A percentile compares a stretch with the other conserved stretches of the same genome.
These are phyloP conservation scores for Nemania abortiva DNA, from an alignment of 2,329 filamentous ascomycete species.

Conservation along the genomic window DNA sequence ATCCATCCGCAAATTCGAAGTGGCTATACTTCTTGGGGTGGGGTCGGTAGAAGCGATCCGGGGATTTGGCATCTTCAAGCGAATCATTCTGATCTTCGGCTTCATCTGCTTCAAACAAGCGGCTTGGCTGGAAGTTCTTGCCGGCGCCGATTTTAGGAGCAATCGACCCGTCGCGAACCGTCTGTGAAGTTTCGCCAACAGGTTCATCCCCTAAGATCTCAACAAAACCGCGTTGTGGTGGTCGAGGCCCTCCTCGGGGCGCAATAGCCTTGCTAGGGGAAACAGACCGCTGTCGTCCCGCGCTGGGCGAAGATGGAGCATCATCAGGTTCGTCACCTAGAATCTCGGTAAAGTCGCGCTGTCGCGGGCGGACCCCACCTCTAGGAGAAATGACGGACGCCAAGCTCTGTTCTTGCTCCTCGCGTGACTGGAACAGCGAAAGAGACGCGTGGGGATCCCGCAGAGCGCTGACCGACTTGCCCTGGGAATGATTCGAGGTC, in stretches of 20 bases:
- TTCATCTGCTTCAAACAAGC: slow-evolving; percentile 73
- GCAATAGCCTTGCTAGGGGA: slow-evolving; percentile 50
- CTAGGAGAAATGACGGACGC: slow-evolving; percentile 69
- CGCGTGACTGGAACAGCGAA: slow-evolving; percentile 78
- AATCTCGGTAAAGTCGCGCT: slow-evolving; percentile 81
- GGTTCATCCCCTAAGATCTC: slow-evolving; percentile 76
- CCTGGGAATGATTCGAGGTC: slow-evolving; percentile 60
- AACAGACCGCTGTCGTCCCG: slow-evolving; percentile 59
- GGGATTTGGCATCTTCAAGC: slow-evolving; percentile 56
- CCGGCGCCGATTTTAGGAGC: slow-evolving; percentile 65
- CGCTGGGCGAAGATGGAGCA: slow-evolving; percentile 52
- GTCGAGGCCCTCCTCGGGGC: slow-evolving; percentile 57
- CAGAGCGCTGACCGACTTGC: slow-evolving; percentile 65
- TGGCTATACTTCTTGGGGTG: slow-evolving; percentile 86
- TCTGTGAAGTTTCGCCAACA: slow-evolving; percentile 52
- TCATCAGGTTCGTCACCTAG: slow-evolving; percentile 66
- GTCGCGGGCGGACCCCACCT: slow-evolving; percentile 68
- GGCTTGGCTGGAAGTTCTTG: slow-evolving; percentile 73
- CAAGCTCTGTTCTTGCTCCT: slow-evolving; percentile 67
- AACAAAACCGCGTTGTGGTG: slow-evolving; percentile 73
- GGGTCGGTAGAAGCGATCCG: slow-evolving; percentile 67
- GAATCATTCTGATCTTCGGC: slow-evolving; percentile 57
- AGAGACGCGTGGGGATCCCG: slow-evolving; percentile 78
- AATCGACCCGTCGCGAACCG: slow-evolving; percentile 59
- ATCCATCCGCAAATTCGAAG: slow-evolving; percentile 82